Conservation (phyloP, 2,329 filamentous ascomycete species). For the Chalara sp. region DNA sequence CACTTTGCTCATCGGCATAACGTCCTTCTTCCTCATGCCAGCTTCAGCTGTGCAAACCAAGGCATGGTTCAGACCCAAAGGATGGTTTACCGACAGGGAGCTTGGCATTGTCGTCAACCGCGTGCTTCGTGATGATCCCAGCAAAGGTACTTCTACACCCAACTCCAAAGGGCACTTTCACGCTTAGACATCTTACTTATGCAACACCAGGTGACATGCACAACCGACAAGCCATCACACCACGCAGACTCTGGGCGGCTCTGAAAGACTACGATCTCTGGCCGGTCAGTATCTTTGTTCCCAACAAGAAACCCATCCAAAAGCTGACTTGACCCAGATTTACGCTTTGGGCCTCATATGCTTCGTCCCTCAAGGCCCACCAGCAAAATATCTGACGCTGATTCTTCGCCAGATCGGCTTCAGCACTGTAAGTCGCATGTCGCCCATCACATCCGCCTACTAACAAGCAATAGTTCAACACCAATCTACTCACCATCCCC, state of each 20-base stretch:
- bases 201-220: constrained; percentile 41
- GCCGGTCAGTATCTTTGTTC: constrained; percentile 30
- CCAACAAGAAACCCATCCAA: too few species aligned
- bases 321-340: too few species aligned
- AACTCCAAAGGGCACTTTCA: too few species aligned
- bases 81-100: constrained; percentile 57
- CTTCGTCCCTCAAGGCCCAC: constrained; percentile 42
- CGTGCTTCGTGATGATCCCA: constrained; percentile 42
- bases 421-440: constrained; percentile 9
- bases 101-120: constrained; percentile 62
- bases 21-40: constrained; percentile 50
- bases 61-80: constrained; percentile 45
- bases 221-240: constrained; percentile 50
- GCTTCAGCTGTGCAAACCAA: constrained; percentile 55
- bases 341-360: constrained; percentile 40
- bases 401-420: constrained; percentile 33
- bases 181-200: too few species aligned
- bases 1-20: constrained; percentile 45
- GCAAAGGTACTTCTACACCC: constrained; percentile 24
- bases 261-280: constrained; percentile 55
- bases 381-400: constrained; percentile 45
- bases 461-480: constrained; percentile 28
- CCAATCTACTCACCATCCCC: constrained; percentile 40
- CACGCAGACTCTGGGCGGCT: constrained; percentile 41
- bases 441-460: too few species aligned